Percentiles rank a stretch among this genome's conserved stretches.
Evolutionary conservation across 2,329 filamentous ascomycete species (phyloP).

Genomic region (Ophiostoma novo-ulmi): DNA sequence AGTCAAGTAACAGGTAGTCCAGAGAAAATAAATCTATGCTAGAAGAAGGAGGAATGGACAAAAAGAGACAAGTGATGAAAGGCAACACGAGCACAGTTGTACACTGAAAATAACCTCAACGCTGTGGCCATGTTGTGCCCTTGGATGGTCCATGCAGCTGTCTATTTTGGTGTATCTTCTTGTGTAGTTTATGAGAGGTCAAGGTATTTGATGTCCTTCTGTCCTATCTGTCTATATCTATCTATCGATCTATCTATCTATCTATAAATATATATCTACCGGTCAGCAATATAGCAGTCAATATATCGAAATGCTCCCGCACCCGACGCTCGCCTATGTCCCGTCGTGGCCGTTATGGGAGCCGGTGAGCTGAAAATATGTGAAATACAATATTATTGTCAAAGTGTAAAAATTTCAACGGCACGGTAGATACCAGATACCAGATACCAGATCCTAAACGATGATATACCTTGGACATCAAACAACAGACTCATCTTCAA

Average conservation of each 20-base stretch:
- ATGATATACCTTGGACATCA: too few relatives aligned
- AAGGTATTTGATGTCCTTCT: too few relatives aligned
- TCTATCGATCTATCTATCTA: background rate
- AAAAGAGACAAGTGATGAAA: background rate
- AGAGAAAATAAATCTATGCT: too few relatives aligned
- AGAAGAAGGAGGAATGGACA: too few relatives aligned
- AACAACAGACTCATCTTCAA: background rate
- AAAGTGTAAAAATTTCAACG: background rate
- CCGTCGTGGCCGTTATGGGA: background rate
- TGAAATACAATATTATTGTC: background rate
- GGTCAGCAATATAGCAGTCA: background rate
- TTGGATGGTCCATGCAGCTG: background rate
- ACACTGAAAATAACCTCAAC: slow-evolving; percentile 7
- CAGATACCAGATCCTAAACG: background rate
- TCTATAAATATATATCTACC: background rate
- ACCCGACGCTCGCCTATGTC: slow-evolving; percentile 6
- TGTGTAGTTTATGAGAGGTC: background rate
- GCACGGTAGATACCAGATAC: background rate
- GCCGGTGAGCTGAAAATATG: background rate
- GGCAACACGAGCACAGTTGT: background rate
- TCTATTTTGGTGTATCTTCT: background rate
- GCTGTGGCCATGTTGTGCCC: background rate
- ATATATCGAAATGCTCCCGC: background rate
- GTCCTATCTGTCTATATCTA: background rate
- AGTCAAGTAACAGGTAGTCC: too few relatives aligned